These are phyloP conservation scores for Fusarium mangiferae DNA, from an alignment of 2,329 filamentous ascomycete species.

Conservation along the genomic window DNA sequence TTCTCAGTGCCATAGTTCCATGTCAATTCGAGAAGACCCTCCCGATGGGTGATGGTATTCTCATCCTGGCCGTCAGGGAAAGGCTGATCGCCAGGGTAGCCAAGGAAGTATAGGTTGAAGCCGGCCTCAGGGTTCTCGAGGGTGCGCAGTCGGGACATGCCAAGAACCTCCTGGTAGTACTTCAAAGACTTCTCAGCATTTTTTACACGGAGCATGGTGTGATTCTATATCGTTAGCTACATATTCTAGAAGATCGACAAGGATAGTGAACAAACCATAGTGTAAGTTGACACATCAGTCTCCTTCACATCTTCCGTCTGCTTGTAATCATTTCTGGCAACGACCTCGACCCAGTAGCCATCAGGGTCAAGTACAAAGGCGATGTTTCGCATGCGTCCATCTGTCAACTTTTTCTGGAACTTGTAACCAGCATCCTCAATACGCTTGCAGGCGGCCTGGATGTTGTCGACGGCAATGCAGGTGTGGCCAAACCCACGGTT, in stretches of 20 bases:
- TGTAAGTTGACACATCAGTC: slow-evolving; percentile 81
- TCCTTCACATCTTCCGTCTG: slow-evolving; percentile 76
- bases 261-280: slow-evolving; percentile 61
- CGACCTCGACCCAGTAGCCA: slow-evolving; percentile 86
- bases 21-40: slow-evolving; percentile 90
- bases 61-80: slow-evolving; percentile 54
- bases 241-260: neutral
- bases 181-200: slow-evolving; percentile 77
- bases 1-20: slow-evolving; percentile 89
- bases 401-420: slow-evolving; percentile 94
- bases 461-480: slow-evolving; percentile 83
- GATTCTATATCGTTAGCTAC: slow-evolving; percentile 65
- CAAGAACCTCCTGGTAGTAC: slow-evolving; percentile 87
- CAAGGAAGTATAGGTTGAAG: slow-evolving; percentile 95
- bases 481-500: slow-evolving; percentile 86
- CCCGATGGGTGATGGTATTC: slow-evolving; percentile 70
- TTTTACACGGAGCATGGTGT: slow-evolving; percentile 96
- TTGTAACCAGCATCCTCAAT: slow-evolving; percentile 90
- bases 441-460: slow-evolving; percentile 89
- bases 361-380: slow-evolving; percentile 92
- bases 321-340: slow-evolving; percentile 77
- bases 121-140: slow-evolving; percentile 74
- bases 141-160: slow-evolving; percentile 85
- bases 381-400: slow-evolving; percentile 87
- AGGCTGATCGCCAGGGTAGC: slow-evolving; percentile 72